Percentiles rank a stretch among this genome's conserved stretches.
Conservation (phyloP, 2,329 filamentous ascomycete species). For the Aspergillus sp. region DNA sequence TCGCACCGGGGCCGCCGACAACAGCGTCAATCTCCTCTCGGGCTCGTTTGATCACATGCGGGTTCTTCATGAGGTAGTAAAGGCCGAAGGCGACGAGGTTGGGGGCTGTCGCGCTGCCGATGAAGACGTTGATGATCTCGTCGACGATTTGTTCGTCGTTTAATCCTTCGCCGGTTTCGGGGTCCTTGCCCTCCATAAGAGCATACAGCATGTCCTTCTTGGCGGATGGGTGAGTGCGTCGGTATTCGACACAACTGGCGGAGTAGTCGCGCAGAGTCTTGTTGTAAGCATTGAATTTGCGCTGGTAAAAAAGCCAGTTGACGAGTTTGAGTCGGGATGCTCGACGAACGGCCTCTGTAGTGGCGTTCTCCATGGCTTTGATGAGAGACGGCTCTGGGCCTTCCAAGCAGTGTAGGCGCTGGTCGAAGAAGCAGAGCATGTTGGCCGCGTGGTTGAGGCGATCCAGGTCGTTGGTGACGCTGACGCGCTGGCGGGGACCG, state of each 20-base stretch:
- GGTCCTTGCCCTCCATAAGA: conserved; percentile 61
- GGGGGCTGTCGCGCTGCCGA: conserved; percentile 69
- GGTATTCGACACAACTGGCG: conserved; percentile 58
- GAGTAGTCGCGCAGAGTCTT: conserved; percentile 58
- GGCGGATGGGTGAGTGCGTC: conserved; percentile 55
- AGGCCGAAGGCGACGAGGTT: conserved; percentile 67
- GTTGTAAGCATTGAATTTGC: conserved; percentile 58
- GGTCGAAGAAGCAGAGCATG: conserved; percentile 54
- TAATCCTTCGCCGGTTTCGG: conserved; percentile 61
- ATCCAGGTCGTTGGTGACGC: conserved; percentile 54
- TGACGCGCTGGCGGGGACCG: conserved; percentile 43
- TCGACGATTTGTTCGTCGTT: conserved; percentile 64
- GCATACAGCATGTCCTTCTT: conserved; percentile 64
- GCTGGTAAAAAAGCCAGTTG: conserved; percentile 55
- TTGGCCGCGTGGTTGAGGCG: conserved; percentile 56
- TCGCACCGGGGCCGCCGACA: conserved; percentile 22
- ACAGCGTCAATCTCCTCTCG: conserved; percentile 66
- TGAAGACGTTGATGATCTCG: conserved; percentile 68
- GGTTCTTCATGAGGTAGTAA: conserved; percentile 66
- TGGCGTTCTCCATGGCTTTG: conserved; percentile 57
- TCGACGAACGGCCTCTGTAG: conserved; percentile 58
- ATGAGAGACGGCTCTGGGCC: conserved; percentile 54
- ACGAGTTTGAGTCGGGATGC: conserved; percentile 55
- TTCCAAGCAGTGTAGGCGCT: conserved; percentile 50
- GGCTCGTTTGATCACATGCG: conserved; percentile 59